Conservation (phyloP, 176 grass and related monocot genomes). For the Carex littledalei region DNA sequence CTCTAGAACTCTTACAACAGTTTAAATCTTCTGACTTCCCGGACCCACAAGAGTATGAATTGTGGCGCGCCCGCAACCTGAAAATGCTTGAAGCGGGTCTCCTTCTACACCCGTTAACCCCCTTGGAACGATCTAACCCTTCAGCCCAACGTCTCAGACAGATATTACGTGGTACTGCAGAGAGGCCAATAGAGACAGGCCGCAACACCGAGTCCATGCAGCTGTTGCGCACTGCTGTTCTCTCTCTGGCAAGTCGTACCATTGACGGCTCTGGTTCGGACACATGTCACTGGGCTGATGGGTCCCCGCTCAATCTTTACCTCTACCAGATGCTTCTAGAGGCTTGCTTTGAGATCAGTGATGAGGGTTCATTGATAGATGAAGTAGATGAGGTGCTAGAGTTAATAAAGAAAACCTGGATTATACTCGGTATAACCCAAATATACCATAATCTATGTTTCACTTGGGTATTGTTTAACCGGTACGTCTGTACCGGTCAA, state of each 20-base stretch:
- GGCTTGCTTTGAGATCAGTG: constrained; percentile 97
- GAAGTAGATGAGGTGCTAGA: constrained; percentile 96
- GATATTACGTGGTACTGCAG: constrained; percentile 61
- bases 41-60: constrained; percentile 69
- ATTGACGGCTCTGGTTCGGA: constrained; percentile 70
- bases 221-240: constrained; percentile 61
- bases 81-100: constrained; percentile 86
- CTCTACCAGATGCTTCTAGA: constrained; percentile 91
- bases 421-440: constrained; percentile 80
- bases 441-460: constrained; percentile 96
- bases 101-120: constrained; percentile 63
- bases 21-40: constrained; percentile 89
- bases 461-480: constrained; percentile 88
- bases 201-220: constrained; percentile 94
- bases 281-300: constrained; percentile 94
- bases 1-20: constrained; percentile 91
- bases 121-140: constrained; percentile 64
- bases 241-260: constrained; percentile 60
- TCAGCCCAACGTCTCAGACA: constrained; percentile 69
- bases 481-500: constrained; percentile 71
- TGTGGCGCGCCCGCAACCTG: constrained; percentile 74
- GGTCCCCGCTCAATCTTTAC: constrained; percentile 84
- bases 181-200: constrained; percentile 82
- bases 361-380: constrained; percentile 78
- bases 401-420: constrained; percentile 93